These are phyloP conservation scores for Platanus orientalis DNA, from an alignment of 164 flowering plant genomes.

Conservation along the genomic window DNA sequence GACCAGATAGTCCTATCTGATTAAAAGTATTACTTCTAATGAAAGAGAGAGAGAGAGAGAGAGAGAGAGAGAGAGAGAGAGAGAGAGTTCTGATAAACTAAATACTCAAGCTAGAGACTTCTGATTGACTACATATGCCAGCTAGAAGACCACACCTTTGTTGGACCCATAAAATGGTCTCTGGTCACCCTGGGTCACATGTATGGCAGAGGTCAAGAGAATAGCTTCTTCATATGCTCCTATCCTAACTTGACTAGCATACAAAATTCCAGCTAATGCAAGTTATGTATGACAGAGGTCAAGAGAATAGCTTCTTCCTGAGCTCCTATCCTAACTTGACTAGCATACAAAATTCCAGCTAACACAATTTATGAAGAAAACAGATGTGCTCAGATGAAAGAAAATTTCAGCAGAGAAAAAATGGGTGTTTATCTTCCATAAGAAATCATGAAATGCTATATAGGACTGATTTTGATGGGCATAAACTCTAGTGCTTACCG, in stretches of 20 bases:
- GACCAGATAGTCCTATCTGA: no score
- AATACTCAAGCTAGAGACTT: no score
- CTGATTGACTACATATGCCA: no score
- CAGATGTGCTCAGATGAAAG: background rate
- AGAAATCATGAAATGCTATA: background rate
- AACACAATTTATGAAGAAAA: background rate
- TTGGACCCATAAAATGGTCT: no score
- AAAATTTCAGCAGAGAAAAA: background rate
- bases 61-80: no score
- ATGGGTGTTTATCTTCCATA: background rate
- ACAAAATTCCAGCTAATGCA: background rate
- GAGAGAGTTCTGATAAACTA: no score
- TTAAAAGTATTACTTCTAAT: no score
- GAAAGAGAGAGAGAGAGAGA: no score
- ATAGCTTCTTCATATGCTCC: background rate
- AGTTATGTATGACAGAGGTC: background rate
- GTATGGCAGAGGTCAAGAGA: background rate
- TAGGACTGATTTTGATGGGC: background rate
- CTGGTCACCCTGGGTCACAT: background rate
- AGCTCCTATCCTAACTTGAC: background rate
- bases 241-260: background rate
- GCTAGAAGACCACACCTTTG: background rate
- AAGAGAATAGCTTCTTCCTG: background rate
- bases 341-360: background rate
- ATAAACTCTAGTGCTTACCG: constrained; percentile 41